These are phyloP conservation scores for Camillea tinctor DNA, from an alignment of 2,329 filamentous ascomycete genomes.

Conservation along the genomic window DNA sequence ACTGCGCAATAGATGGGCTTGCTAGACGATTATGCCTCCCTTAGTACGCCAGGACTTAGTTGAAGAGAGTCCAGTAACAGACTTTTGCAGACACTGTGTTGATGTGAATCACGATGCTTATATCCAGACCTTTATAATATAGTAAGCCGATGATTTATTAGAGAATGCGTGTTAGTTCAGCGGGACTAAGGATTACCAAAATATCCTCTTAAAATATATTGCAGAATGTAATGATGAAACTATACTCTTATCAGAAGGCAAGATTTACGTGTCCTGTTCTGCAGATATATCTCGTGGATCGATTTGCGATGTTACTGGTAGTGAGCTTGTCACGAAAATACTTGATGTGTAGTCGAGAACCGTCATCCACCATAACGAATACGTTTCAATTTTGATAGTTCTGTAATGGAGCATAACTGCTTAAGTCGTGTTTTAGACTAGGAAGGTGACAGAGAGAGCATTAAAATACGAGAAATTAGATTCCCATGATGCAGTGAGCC, in stretches of 20 bases:
- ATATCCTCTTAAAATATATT: too few species aligned
- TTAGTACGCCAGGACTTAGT: constrained; percentile 74
- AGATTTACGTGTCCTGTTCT: too few species aligned
- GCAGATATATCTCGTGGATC: constrained; percentile 25
- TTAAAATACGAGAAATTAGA: constrained; percentile 41
- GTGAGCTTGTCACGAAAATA: constrained; percentile 68
- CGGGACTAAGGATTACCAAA: too few species aligned
- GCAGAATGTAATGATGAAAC: too few species aligned
- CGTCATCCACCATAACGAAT: constrained; percentile 63
- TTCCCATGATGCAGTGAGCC: constrained; percentile 68
- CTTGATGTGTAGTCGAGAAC: constrained; percentile 76
- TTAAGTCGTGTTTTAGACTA: too few species aligned
- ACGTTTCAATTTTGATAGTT: constrained; percentile 69
- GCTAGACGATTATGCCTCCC: constrained; percentile 55
- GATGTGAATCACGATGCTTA: constrained; percentile 62
- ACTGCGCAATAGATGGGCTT: too few species aligned
- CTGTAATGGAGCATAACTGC: too few species aligned
- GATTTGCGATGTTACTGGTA: constrained; percentile 71
- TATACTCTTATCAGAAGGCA: too few species aligned
- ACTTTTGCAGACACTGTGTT: constrained; percentile 64
- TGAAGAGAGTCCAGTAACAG: constrained; percentile 67
- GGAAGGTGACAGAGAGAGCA: too few species aligned
- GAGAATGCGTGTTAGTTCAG: constrained; percentile 41
- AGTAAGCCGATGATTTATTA: constrained; percentile 29
- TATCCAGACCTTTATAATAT: constrained; percentile 58